Evolutionary conservation across 2,329 filamentous ascomycete species (phyloP).

Genomic region (Diaporthe ilicicola): DNA sequence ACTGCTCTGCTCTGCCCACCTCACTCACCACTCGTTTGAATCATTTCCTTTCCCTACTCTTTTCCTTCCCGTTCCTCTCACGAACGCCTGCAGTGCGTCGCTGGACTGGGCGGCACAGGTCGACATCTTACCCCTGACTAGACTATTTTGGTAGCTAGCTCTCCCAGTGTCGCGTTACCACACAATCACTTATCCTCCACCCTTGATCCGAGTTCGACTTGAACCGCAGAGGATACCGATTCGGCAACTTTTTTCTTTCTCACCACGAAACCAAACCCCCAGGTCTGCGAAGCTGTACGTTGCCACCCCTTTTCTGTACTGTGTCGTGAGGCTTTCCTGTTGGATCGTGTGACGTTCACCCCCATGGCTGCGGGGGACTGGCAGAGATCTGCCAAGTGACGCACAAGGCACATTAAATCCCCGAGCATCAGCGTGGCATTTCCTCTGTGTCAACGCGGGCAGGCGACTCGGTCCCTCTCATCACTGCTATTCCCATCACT

Average conservation of each 20-base stretch:
- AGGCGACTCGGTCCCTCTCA: not conserved
- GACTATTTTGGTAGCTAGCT: conserved; percentile 26
- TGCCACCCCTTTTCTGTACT: not conserved
- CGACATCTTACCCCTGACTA: conserved; percentile 31
- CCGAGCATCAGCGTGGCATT: conserved; percentile 27
- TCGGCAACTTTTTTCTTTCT: not conserved
- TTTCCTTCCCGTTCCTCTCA: not conserved
- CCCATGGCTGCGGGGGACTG: conserved; percentile 12
- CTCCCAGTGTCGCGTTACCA: conserved; percentile 9
- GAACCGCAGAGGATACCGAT: not conserved
- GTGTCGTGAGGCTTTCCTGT: not conserved
- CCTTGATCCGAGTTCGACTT: not conserved
- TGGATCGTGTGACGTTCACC: conserved; percentile 7
- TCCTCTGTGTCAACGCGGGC: conserved; percentile 3
- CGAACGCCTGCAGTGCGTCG: conserved; percentile 16
- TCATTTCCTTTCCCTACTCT: not conserved
- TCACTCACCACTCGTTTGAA: conserved; percentile 17
- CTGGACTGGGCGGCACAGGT: conserved; percentile 8
- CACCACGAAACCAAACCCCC: not conserved
- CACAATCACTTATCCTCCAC: not conserved
- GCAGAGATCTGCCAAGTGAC: conserved; percentile 27
- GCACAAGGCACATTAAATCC: conserved; percentile 33
- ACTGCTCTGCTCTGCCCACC: conserved; percentile 2
- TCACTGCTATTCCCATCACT: not conserved
- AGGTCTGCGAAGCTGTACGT: conserved; percentile 25